Evolutionary conservation across 148 eudicot species (phyloP), one percentile per base, ranked within the genome.

Genomic region (Drosera capensis): DNA sequence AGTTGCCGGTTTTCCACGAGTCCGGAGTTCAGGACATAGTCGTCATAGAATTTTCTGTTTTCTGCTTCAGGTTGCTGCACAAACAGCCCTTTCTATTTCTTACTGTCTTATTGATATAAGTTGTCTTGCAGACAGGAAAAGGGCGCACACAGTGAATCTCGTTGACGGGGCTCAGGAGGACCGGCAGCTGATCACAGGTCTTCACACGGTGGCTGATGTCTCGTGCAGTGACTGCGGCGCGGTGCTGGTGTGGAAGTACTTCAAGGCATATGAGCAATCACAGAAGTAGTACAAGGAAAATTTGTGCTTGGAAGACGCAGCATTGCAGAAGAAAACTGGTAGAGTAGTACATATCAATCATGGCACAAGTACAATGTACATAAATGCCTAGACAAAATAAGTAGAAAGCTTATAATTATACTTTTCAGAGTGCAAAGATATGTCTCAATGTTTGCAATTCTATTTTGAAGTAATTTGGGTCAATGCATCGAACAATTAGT

Each of bases 221-320:
- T 23, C 1, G 26, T 66, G 70, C 49, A 38, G 12, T 1, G 70
- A 66, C 40, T 66, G 70, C 18, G 52, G 52, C 20, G 70, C 59
- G 36, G 51, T 45, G 7, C 26, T 66, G 40, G 70, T 65, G 12
- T 66, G 70, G 70, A 59, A 59, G 55, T 66, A 66, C 7, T 49
- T 54, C 23, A 37, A 25, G 12, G 70, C 70, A 7, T 66, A 54
- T 3, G 70, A 54, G 22, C 39, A 50, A 35, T 2, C 62, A 31
- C 62, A 60, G 25, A 66, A 60, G 50, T 60, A 60, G 46, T 74
- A 75, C 58, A 66, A 60, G 48, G 71, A 60, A 59, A 59, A 40
- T 43, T 65, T 43, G 51, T 65, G 9, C 48, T 65, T 18, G 71
- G 60, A 20, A 67, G 61, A 43, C 40, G 49, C 1, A 60, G 61